Evolutionary conservation across 805 yeast species (phyloP), one percentile per base, ranked within the genome.

Genomic region (Brettanomyces bruxellensis): DNA sequence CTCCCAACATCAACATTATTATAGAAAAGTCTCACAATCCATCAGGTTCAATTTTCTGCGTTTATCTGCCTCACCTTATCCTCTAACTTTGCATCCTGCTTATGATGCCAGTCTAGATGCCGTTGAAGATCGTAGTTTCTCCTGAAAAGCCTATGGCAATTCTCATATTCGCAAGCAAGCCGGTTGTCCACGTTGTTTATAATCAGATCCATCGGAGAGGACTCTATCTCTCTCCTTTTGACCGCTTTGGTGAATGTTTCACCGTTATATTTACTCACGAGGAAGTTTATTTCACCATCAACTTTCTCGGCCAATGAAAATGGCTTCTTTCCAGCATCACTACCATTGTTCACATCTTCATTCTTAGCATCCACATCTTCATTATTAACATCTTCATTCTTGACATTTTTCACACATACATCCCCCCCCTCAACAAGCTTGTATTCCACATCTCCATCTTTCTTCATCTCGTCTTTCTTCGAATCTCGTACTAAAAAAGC

Each of bases 61-160:
- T 32, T 45, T 54, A 13, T 37, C 25, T 14, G 45, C 49, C 38
- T 24, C 8, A 57, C 37, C 18, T 46, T 54, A 9, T 45, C 38
- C 30, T 53, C 56, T 13, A 58, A 38, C 14, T 48, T 47, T 5
- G 18, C 25, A 37, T 49, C 49, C 37, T 46, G 51, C 35, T 54
- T 60, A 25, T 64, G 64, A 53, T 78, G 83, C 83, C 83, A 78
- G 37, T 57, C 60, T 43, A 78, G 50, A 55, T 78, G 84, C 39
- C 81, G 65, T 14, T 59, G 53, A 25, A 78, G 54, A 54, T 76
- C 82, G 52, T 68, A 68, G 0, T 70, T 68, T 49, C 73, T 70
- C 44, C 69, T 68, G 57, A 83, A 83, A 5, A 67, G 65, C 47
- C 87, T 67, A 34, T 63, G 64, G 58, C 90, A 83, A 38, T 70